These are phyloP conservation scores for Penicillium janthinellum DNA, from an alignment of 2,329 filamentous ascomycete species.

Conservation along the genomic window DNA sequence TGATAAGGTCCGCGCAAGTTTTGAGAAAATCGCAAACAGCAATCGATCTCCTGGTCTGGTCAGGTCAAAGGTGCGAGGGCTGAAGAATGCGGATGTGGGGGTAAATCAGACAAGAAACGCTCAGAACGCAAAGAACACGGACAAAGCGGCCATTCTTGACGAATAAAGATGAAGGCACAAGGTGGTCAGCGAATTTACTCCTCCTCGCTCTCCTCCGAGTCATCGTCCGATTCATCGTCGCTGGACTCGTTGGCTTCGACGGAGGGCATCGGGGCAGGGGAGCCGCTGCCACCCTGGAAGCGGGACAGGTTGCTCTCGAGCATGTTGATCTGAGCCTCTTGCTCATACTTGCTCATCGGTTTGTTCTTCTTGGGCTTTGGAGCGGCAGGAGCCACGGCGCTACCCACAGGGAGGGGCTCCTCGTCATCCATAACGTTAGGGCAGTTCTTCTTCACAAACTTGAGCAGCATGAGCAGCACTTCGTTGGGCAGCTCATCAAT, in stretches of 20 bases:
- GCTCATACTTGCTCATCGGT: constrained; percentile 55
- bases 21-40: neutral
- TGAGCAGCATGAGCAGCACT: constrained; percentile 48
- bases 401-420: constrained; percentile 38
- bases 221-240: constrained; percentile 50
- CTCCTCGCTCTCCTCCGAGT: constrained; percentile 52
- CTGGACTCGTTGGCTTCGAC: constrained; percentile 50
- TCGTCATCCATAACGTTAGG: constrained; percentile 48
- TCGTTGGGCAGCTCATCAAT: constrained; percentile 53
- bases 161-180: neutral
- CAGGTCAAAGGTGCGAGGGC: neutral
- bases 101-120: constrained; percentile 16
- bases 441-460: constrained; percentile 52
- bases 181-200: constrained; percentile 37
- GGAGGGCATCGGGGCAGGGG: constrained; percentile 47
- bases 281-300: constrained; percentile 46
- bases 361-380: constrained; percentile 55
- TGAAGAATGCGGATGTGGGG: neutral
- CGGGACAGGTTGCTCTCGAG: constrained; percentile 50
- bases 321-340: constrained; percentile 53
- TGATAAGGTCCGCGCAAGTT: neutral
- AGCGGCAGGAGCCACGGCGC: constrained; percentile 39
- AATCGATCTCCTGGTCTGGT: neutral
- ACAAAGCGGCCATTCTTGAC: constrained; percentile 10
- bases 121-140: constrained; percentile 27